phyloP scores from a whole-genome alignment of 768 basidiomycete genomes.

The Mrakia gelida region DNA sequence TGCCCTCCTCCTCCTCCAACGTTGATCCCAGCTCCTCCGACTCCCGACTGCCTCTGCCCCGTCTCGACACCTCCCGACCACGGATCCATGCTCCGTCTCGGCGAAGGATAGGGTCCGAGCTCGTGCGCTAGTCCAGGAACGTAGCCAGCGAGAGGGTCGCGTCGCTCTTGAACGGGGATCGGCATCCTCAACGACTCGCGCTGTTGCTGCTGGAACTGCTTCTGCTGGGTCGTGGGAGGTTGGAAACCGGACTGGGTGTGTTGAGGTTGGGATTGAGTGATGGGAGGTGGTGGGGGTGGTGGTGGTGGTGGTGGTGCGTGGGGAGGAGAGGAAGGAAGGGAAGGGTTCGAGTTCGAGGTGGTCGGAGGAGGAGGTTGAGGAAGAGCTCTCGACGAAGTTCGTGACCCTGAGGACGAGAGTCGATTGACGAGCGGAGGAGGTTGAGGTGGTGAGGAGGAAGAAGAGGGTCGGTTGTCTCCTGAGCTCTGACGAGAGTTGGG shows the following conservation, averaged over 20 bases:
- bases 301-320: conserved; percentile 4
- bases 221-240: conserved; percentile 5
- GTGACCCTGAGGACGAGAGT: neutral
- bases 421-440: neutral
- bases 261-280: neutral
- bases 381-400: conserved; percentile 6
- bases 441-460: neutral
- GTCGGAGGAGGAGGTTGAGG: conserved; percentile 19
- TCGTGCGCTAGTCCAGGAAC: conserved; percentile 6
- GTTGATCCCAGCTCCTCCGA: neutral
- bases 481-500: neutral
- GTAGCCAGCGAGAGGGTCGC: conserved; percentile 9
- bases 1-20: neutral
- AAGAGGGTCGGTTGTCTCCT: neutral
- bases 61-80: conserved; percentile 1
- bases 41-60: conserved; percentile 8
- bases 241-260: neutral
- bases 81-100: conserved; percentile 6
- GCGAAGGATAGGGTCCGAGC: conserved; percentile 11
- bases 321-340: neutral
- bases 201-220: neutral
- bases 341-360: neutral
- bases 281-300: conserved; percentile 6
- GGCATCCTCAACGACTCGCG: conserved; percentile 3
- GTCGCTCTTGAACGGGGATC: neutral